Evolutionary conservation across 2,329 filamentous ascomycete species (phyloP).

Genomic region (Pyricularia sp.): DNA sequence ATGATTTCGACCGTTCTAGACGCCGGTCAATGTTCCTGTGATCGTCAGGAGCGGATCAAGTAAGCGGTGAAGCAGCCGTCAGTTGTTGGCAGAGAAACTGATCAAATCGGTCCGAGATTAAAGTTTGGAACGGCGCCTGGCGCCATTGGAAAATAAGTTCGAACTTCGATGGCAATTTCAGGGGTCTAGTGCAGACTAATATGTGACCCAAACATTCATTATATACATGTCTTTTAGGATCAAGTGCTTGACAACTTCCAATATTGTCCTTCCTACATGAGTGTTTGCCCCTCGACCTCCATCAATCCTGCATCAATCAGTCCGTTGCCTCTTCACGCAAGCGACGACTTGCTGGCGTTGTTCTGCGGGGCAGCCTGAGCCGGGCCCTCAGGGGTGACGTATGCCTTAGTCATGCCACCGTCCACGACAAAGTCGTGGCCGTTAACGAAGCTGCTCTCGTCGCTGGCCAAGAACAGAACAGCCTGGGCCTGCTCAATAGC

Average conservation of each 20-base stretch:
- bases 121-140: background rate
- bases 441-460: conserved; percentile 85
- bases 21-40: background rate
- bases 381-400: conserved; percentile 60
- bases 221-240: background rate
- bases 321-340: conserved; percentile 20
- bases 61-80: background rate
- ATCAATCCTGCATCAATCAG: background rate
- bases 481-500: conserved; percentile 90
- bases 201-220: background rate
- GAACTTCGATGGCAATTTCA: background rate
- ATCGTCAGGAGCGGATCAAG: background rate
- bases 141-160: background rate
- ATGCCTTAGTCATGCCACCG: conserved; percentile 90
- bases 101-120: background rate
- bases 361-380: conserved; percentile 45
- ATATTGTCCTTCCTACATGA: too few species aligned
- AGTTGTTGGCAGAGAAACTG: background rate
- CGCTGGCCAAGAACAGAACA: conserved; percentile 77
- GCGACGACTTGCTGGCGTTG: conserved; percentile 43
- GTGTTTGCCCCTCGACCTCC: background rate
- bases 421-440: conserved; percentile 91
- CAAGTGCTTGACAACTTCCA: background rate
- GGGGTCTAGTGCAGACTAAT: background rate
- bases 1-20: background rate